Percentiles rank a stretch among this genome's conserved stretches.
These are phyloP conservation scores for Paramecium biaurelia DNA, from an alignment of 73 alveolate species.

Conservation along the genomic window DNA sequence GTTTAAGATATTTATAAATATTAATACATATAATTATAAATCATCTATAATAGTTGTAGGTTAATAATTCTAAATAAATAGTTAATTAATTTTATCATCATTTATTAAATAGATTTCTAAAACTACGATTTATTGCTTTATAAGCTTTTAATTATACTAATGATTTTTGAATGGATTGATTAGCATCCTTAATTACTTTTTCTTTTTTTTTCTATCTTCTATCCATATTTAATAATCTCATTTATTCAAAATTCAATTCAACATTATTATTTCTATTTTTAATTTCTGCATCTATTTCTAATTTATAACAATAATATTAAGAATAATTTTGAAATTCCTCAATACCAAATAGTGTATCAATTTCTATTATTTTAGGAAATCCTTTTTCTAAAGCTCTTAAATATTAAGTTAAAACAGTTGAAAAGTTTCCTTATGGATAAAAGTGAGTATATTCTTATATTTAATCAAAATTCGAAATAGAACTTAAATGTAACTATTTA, in stretches of 20 bases:
- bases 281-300: background rate
- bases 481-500: background rate
- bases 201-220: conserved; percentile 21
- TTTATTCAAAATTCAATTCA: background rate
- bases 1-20: background rate
- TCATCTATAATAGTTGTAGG: background rate
- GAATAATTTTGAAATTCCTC: background rate
- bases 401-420: background rate
- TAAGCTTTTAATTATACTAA: conserved; percentile 1
- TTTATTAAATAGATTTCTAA: background rate
- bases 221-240: background rate
- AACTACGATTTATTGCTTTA: conserved; percentile 19
- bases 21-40: background rate
- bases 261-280: background rate
- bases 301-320: background rate
- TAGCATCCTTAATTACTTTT: background rate
- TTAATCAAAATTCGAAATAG: background rate
- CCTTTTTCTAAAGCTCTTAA: background rate
- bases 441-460: background rate
- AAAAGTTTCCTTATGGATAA: background rate
- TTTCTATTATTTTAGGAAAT: background rate
- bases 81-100: background rate
- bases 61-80: background rate
- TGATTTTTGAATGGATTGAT: background rate
- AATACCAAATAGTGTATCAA: background rate